These are phyloP conservation scores for Nannizzia gypsea DNA, from an alignment of 2,329 filamentous ascomycete genomes.

Conservation along the genomic window DNA sequence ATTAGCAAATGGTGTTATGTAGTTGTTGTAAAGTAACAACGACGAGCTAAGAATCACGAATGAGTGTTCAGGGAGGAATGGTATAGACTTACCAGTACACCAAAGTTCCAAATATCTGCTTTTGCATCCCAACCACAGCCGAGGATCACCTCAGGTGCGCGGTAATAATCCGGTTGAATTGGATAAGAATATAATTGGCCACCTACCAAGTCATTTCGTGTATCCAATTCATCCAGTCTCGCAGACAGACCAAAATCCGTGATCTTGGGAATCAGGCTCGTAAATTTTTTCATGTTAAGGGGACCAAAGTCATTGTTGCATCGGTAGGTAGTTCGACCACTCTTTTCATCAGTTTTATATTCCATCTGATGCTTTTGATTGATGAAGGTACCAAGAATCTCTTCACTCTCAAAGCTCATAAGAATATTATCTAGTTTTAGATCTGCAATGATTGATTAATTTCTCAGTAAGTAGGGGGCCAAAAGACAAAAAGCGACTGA, in stretches of 20 bases:
- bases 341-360: slow-evolving; percentile 13
- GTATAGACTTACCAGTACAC: slow-evolving; percentile 7
- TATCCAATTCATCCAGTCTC: slow-evolving; percentile 12
- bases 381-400: slow-evolving; percentile 8
- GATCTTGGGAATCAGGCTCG: slow-evolving; percentile 10
- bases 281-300: slow-evolving; percentile 10
- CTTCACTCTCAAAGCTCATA: slow-evolving; percentile 9
- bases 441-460: slow-evolving; percentile 3
- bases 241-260: slow-evolving; percentile 12
- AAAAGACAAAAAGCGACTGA: slow-evolving; percentile 10
- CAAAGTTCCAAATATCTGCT: slow-evolving; percentile 21
- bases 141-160: slow-evolving; percentile 19
- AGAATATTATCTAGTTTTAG: slow-evolving; percentile 13
- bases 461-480: background rate
- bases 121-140: slow-evolving; percentile 17
- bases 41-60: background rate
- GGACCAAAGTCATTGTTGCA: slow-evolving; percentile 18
- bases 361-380: slow-evolving; percentile 5
- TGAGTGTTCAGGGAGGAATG: background rate
- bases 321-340: slow-evolving; percentile 15
- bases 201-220: background rate
- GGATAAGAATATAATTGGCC: background rate
- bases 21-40: background rate
- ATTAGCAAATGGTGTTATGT: background rate
- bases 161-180: slow-evolving; percentile 17